These are phyloP conservation scores for Blastobotrys terrestris DNA, from an alignment of 805 yeast species.

Conservation along the genomic window DNA sequence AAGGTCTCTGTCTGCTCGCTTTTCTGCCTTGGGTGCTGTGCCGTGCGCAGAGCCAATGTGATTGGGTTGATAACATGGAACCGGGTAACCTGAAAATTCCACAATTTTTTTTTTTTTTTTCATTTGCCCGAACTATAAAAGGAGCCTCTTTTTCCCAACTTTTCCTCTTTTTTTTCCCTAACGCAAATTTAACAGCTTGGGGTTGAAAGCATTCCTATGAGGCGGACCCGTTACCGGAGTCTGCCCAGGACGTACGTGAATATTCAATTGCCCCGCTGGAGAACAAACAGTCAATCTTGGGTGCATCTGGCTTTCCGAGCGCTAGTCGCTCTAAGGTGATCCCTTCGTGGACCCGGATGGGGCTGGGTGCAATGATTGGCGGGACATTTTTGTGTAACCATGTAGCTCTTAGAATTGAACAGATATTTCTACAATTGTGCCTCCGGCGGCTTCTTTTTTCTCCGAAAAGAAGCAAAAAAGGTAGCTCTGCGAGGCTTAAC, in stretches of 20 bases:
- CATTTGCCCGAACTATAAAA: conserved; percentile 6
- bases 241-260: conserved; percentile 34
- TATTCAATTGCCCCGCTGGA: conserved; percentile 40
- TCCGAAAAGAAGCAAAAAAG: too few relatives aligned
- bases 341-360: conserved; percentile 65
- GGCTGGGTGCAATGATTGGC: conserved; percentile 57
- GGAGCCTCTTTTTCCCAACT: background rate
- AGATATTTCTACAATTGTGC: too few relatives aligned
- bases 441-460: too few relatives aligned
- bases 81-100: background rate
- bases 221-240: conserved; percentile 31
- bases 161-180: conserved; percentile 15
- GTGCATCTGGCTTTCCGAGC: conserved; percentile 53
- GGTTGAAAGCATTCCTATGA: conserved; percentile 32
- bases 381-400: conserved; percentile 26
- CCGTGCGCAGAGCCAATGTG: background rate
- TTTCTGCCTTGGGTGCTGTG: background rate
- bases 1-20: background rate
- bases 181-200: conserved; percentile 31
- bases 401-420: too few relatives aligned
- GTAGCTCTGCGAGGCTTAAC: too few relatives aligned
- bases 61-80: conserved; percentile 1
- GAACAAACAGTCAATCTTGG: conserved; percentile 54
- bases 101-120: background rate
- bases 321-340: conserved; percentile 42